phyloP scores from a whole-genome alignment of 768 basidiomycete genomes.

The Leucosporidium scottii region DNA sequence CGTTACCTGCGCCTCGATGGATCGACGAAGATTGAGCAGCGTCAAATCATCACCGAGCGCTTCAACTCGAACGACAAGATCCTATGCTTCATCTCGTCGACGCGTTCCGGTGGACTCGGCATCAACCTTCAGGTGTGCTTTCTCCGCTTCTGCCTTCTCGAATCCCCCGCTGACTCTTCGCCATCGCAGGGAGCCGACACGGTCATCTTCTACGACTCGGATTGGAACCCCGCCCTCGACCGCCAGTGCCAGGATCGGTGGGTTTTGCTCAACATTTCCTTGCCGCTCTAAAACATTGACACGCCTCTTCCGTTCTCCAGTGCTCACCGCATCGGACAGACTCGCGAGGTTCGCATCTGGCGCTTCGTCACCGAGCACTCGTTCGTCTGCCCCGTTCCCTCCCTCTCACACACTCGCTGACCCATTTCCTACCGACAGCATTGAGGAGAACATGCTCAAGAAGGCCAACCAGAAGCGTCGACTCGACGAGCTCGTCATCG shows the following conservation, averaged over 20 bases:
- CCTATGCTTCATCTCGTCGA: conserved; percentile 46
- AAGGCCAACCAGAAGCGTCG: conserved; percentile 98
- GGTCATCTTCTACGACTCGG: conserved; percentile 47
- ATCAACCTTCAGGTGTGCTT: conserved; percentile 58
- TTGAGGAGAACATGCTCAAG: conserved; percentile 91
- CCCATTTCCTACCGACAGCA: conserved; percentile 53
- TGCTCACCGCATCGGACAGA: conserved; percentile 44
- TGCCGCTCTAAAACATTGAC: too few species aligned
- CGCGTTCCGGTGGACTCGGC: conserved; percentile 59
- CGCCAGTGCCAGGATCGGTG: conserved; percentile 46
- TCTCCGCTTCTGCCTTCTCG: neutral
- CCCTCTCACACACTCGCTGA: too few species aligned
- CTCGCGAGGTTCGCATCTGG: conserved; percentile 92
- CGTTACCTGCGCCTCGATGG: conserved; percentile 91
- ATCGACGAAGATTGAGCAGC: conserved; percentile 88
- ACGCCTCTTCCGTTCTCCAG: conserved; percentile 4
- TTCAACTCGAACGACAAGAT: conserved; percentile 47
- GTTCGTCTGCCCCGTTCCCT: conserved; percentile 23
- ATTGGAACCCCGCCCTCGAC: conserved; percentile 48
- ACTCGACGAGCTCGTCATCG: conserved; percentile 83
- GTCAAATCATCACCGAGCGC: conserved; percentile 49
- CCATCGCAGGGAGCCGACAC: conserved; percentile 46
- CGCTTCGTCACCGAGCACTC: conserved; percentile 58
- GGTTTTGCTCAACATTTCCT: neutral
- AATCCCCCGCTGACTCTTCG: neutral